These are phyloP conservation scores for Falciphora oryzae DNA, from an alignment of 2,329 filamentous ascomycete genomes.

Conservation along the genomic window DNA sequence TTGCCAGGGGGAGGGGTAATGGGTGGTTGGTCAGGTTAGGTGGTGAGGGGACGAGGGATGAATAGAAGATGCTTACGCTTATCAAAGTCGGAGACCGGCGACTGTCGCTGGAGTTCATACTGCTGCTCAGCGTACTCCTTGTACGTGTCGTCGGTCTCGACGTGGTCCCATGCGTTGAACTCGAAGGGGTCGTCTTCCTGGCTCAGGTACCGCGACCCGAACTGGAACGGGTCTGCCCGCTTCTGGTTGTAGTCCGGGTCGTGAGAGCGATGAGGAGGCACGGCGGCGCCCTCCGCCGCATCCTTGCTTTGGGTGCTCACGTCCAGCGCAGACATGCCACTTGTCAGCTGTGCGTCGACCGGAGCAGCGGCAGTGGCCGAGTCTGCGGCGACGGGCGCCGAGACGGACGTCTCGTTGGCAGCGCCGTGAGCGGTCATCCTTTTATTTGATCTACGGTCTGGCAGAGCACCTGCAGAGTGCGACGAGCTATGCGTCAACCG, in stretches of 20 bases:
- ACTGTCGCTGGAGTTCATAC: slow-evolving; percentile 75
- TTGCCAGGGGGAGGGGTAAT: slow-evolving; percentile 16
- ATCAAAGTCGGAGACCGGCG: slow-evolving; percentile 90
- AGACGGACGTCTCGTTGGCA: not conserved
- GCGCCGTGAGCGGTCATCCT: slow-evolving; percentile 12
- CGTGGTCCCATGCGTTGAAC: slow-evolving; percentile 99
- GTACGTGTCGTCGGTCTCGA: slow-evolving; percentile 86
- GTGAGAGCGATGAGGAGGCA: slow-evolving; percentile 63
- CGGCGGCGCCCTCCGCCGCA: not conserved
- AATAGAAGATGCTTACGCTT: slow-evolving; percentile 53
- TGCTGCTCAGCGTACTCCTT: slow-evolving; percentile 80
- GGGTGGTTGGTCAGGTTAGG: not conserved
- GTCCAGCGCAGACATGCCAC: slow-evolving; percentile 13
- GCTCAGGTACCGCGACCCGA: slow-evolving; percentile 81
- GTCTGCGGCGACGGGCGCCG: not conserved
- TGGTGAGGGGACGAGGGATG: slow-evolving; percentile 6
- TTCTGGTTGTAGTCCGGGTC: slow-evolving; percentile 71
- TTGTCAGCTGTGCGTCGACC: slow-evolving; percentile 11
- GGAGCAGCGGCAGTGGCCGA: not conserved
- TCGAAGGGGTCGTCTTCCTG: slow-evolving; percentile 87
- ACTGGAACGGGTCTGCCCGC: slow-evolving; percentile 87
- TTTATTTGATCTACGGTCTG: not conserved
- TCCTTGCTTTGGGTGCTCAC: slow-evolving; percentile 9
- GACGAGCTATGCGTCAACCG: not conserved
- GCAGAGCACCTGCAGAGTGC: not conserved